A percentile compares a stretch with the other conserved stretches of the same genome.
Evolutionary conservation across 73 alveolate genomes (phyloP).

Genomic region (Tetrahymena malaccensis): DNA sequence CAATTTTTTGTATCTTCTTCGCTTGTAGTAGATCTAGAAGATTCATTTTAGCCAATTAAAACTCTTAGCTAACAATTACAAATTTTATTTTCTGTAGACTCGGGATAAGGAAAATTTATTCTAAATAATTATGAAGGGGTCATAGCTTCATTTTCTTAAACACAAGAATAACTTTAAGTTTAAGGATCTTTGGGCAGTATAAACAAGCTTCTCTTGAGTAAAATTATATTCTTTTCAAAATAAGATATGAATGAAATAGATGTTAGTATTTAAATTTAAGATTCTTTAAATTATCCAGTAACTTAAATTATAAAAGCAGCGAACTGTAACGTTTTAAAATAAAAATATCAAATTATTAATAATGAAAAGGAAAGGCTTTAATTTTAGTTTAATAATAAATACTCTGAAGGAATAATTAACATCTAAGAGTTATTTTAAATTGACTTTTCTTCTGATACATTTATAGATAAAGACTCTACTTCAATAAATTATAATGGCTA

Average conservation of each 20-base stretch:
- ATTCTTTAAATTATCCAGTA: neutral
- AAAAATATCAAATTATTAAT: neutral
- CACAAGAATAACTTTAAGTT: neutral
- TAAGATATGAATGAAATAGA: neutral
- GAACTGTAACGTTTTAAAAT: neutral
- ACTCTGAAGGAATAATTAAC: neutral
- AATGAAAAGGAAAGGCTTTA: neutral
- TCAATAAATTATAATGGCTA: neutral
- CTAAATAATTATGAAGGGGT: neutral
- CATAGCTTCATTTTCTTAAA: neutral
- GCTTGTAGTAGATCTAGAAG: neutral
- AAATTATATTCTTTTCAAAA: neutral
- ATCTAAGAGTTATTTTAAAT: neutral
- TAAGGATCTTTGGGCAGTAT: neutral
- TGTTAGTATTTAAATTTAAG: neutral
- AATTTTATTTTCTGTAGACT: neutral
- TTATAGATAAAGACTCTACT: neutral
- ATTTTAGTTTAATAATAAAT: no score
- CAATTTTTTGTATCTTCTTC: neutral
- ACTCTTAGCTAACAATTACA: neutral
- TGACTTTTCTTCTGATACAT: neutral
- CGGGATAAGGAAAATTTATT: neutral
- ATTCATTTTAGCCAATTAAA: neutral
- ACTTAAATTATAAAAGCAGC: neutral
- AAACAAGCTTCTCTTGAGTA: neutral